Evolutionary conservation across 495 filamentous ascomycete genomes (phyloP), one percentile per base, ranked within the genome.

Genomic region (Annulohypoxylon moriforme): DNA sequence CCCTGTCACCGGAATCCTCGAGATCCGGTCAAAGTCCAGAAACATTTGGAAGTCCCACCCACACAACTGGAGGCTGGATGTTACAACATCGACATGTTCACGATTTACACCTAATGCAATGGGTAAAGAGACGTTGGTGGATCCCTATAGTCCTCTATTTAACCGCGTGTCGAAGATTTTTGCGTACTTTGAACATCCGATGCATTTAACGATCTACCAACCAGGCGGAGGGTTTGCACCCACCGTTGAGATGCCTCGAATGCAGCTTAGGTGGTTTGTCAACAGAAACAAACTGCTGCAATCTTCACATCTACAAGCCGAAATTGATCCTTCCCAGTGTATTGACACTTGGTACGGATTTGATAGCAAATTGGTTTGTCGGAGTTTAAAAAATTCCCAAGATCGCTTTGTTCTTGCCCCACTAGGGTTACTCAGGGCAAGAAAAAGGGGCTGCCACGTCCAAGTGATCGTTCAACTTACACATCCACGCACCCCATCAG

Each of bases 311-410:
- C 78, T 80, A 24, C 61, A 71, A 69, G 81, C 66, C 7, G 81
- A 71, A 61, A 79, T 91, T 18, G 80, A 89, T 42, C 83, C 83
- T 3, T 71, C 85, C 50, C 86, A 88, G 20, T 67, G 76, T 5
- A 77, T 75, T 8, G 85, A 81, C 8, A 85, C 82, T 1, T 82
- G 78, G 79, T 85, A 86, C 59, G 85, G 85, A 0, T 75, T 87
- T 5, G 49, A 66, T 7, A 81, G 78, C 29, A 85, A 81, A 65
- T 50, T 87, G 0, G 80, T 87, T 2, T 71, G 84, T 40, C 80
- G 81, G 11, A 76, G 76, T 31, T 11, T 73, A 8, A 50, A 44
- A 11, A 79, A 85, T 59, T 67, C 47, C 2, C 47, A 59, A 27
- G 75, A 69, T 25, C 73, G 73, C n/a, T 81, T 75, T 72, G 78